Percentiles rank a stretch among this genome's conserved stretches.
Evolutionary conservation across 805 yeast genomes (phyloP).

Genomic region (Pichia ethanolica): DNA sequence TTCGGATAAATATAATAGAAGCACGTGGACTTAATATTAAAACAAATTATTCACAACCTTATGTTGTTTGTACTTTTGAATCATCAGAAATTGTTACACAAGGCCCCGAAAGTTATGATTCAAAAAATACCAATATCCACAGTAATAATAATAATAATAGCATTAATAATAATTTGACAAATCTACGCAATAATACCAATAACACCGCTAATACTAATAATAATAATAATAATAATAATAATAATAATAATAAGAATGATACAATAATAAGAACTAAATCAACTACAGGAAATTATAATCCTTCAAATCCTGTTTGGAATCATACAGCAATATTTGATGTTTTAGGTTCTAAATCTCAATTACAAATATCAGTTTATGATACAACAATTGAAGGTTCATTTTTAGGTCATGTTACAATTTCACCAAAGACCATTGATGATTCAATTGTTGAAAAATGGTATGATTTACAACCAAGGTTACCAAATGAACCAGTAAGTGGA

Average conservation of each 20-base stretch:
- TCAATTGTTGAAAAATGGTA: conserved; percentile 61
- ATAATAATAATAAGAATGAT: too few relatives aligned
- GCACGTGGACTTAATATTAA: conserved; percentile 62
- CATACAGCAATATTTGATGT: conserved; percentile 93
- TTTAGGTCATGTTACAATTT: conserved; percentile 73
- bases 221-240: too few relatives aligned
- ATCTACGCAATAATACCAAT: too few relatives aligned
- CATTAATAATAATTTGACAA: neutral
- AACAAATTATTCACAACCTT: conserved; percentile 57
- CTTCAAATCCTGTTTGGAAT: conserved; percentile 76
- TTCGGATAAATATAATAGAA: conserved; percentile 72
- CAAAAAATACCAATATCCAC: conserved; percentile 21
- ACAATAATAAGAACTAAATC: neutral
- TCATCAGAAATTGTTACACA: conserved; percentile 84
- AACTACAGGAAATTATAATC: conserved; percentile 19
- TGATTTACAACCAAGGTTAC: conserved; percentile 60
- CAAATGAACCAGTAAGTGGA: conserved; percentile 73
- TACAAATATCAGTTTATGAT: conserved; percentile 90
- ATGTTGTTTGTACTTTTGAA: conserved; percentile 88
- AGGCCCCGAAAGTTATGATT: conserved; percentile 52
- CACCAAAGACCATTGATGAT: conserved; percentile 49
- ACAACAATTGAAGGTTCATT: conserved; percentile 74
- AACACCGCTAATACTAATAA: too few relatives aligned
- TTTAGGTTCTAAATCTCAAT: conserved; percentile 71
- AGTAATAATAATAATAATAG: conserved; percentile 3